Conservation (phyloP, 805 yeast genomes). For the Candida ulmi region DNA sequence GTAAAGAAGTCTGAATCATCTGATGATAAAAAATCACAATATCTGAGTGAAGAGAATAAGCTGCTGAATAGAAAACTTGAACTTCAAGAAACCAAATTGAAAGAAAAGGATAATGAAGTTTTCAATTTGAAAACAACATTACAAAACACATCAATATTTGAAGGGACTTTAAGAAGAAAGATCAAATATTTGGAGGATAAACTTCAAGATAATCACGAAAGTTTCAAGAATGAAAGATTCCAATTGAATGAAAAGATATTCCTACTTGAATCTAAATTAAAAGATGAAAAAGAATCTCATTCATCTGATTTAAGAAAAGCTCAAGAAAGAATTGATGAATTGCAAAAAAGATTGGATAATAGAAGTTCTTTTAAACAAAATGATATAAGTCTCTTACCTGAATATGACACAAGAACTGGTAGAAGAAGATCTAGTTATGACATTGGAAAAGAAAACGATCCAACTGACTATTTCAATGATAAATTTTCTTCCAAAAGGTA, state of each 20-base stretch:
- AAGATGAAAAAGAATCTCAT: slow-evolving; percentile 19
- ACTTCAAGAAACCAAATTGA: slow-evolving; percentile 4
- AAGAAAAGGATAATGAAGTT: slow-evolving; percentile 11
- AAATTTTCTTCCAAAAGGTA: slow-evolving; percentile 2
- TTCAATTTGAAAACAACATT: slow-evolving; percentile 9
- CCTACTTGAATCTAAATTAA: slow-evolving; percentile 19
- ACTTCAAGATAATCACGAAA: slow-evolving; percentile 16
- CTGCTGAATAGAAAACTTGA: slow-evolving; percentile 15
- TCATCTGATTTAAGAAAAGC: slow-evolving; percentile 20
- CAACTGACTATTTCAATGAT: neutral
- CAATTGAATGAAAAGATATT: slow-evolving; percentile 22
- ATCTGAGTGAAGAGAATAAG: slow-evolving; percentile 10
- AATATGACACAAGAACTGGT: neutral
- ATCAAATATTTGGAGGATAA: slow-evolving; percentile 23
- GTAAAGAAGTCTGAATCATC: neutral
- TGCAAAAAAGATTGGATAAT: slow-evolving; percentile 18
- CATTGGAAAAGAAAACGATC: slow-evolving; percentile 1
- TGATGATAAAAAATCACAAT: slow-evolving; percentile 10
- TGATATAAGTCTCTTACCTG: slow-evolving; percentile 2
- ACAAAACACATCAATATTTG: slow-evolving; percentile 10
- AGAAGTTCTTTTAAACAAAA: neutral
- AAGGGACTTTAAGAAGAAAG: slow-evolving; percentile 14
- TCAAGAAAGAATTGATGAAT: slow-evolving; percentile 23
- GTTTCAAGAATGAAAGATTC: slow-evolving; percentile 25
- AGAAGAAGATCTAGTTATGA: too few relatives aligned